These are phyloP conservation scores for Sonneratia alba DNA, from an alignment of 345 rosid species.

Conservation along the genomic window DNA sequence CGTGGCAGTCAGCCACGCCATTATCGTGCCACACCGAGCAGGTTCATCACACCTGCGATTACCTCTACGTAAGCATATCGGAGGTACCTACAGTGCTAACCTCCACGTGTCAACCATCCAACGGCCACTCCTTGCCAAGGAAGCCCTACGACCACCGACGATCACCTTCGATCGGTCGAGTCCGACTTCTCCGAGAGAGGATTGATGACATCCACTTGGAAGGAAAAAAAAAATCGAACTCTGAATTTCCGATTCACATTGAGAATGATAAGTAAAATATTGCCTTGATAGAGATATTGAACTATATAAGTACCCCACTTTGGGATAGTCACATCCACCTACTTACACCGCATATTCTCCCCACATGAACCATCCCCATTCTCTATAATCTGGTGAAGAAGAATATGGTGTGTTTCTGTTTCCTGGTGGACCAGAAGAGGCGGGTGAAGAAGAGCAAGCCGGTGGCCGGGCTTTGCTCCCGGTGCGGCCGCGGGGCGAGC, in stretches of 20 bases:
- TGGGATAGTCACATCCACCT: neutral
- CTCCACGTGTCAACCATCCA: constrained; percentile 3
- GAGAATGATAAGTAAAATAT: too few species aligned
- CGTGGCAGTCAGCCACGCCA: neutral
- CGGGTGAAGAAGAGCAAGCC: constrained; percentile 14
- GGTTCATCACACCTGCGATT: constrained; percentile 1
- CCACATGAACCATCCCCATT: neutral
- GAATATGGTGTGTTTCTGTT: constrained; percentile 14
- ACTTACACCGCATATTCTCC: neutral
- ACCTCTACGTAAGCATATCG: neutral
- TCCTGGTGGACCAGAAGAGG: constrained; percentile 17
- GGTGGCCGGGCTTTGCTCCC: constrained; percentile 16
- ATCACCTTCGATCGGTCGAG: too few species aligned
- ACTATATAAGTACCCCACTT: neutral
- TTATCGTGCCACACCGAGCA: neutral
- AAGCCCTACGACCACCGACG: too few species aligned
- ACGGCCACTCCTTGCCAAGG: neutral
- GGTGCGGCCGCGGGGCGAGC: constrained; percentile 16
- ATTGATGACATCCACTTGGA: too few species aligned
- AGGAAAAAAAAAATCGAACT: too few species aligned
- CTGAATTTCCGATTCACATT: too few species aligned
- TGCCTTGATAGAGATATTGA: too few species aligned
- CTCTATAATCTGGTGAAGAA: neutral
- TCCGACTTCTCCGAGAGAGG: neutral
- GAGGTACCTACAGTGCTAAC: too few species aligned